Evolutionary conservation across 495 filamentous ascomycete species (phyloP).

Genomic region (Polyplosphaeria fusca): DNA sequence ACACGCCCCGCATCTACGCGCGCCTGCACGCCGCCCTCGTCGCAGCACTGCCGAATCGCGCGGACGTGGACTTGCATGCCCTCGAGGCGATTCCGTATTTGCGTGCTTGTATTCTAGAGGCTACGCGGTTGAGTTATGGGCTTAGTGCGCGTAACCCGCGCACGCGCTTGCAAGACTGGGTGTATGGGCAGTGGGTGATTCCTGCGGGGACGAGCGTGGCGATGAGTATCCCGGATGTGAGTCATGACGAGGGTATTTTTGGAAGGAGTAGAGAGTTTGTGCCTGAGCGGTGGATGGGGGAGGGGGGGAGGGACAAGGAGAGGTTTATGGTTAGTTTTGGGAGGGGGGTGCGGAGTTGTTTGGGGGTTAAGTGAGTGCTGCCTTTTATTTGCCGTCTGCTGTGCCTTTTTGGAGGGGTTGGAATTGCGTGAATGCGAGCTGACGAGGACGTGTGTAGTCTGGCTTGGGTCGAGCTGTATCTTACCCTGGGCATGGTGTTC

Average conservation of each 20-base stretch:
- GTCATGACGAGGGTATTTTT: slow-evolving; percentile 29
- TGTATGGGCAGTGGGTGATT: slow-evolving; percentile 21
- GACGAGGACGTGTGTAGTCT: slow-evolving; percentile 7
- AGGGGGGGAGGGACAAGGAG: slow-evolving; percentile 16
- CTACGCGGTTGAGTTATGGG: slow-evolving; percentile 11
- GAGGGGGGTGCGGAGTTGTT: slow-evolving; percentile 27
- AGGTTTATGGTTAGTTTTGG: slow-evolving; percentile 32
- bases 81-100: slow-evolving; percentile 40
- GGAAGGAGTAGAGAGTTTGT: slow-evolving; percentile 5
- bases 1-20: slow-evolving; percentile 26
- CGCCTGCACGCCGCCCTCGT: slow-evolving; percentile 21
- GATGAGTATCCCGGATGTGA: slow-evolving; percentile 24
- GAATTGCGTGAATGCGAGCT: background rate
- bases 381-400: background rate
- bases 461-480: slow-evolving; percentile 32
- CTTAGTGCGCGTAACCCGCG: slow-evolving; percentile 19
- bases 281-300: slow-evolving; percentile 32
- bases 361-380: slow-evolving; percentile 26
- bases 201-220: slow-evolving; percentile 14
- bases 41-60: slow-evolving; percentile 18
- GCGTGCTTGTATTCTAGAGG: slow-evolving; percentile 30
- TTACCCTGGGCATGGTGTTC: slow-evolving; percentile 33
- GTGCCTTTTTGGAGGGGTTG: background rate
- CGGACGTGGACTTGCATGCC: slow-evolving; percentile 33
- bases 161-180: background rate